These are phyloP conservation scores for Mortierella sp. DNA, from an alignment of 371 early-diverging fungal genomes.

Conservation along the genomic window DNA sequence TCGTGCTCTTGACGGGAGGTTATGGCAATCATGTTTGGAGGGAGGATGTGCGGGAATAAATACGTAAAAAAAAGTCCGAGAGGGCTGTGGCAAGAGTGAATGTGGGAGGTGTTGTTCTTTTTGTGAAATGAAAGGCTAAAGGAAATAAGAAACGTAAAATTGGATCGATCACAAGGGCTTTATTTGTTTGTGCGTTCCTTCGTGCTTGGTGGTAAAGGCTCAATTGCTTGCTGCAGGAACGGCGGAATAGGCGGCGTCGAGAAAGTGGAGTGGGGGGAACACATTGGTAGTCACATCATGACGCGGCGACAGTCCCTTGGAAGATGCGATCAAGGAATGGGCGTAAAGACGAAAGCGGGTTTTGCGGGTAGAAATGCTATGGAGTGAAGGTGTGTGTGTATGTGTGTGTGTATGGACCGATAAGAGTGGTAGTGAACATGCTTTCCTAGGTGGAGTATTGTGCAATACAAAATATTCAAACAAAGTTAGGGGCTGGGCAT, in stretches of 20 bases:
- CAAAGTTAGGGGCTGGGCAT: too few species aligned
- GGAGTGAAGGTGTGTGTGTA: neutral
- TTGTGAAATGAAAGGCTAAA: neutral
- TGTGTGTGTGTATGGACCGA: neutral
- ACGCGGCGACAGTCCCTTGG: neutral
- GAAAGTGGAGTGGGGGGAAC: neutral
- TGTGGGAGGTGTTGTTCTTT: too few species aligned
- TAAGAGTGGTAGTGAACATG: neutral
- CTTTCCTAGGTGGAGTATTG: too few species aligned
- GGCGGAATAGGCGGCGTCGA: neutral
- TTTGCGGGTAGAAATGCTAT: neutral
- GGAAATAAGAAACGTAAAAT: neutral
- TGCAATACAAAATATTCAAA: too few species aligned
- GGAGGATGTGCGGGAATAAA: neutral
- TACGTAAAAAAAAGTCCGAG: neutral
- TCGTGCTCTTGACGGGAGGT: neutral
- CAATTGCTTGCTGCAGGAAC: neutral
- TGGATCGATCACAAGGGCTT: neutral
- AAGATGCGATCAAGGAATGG: neutral
- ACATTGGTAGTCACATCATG: neutral
- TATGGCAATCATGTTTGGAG: neutral
- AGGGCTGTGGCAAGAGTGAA: neutral
- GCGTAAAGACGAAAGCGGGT: neutral
- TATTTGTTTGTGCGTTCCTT: conserved; percentile 4
- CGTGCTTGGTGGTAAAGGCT: neutral